These are phyloP conservation scores for Nymphaea colorata DNA, from an alignment of 164 flowering plant species.

Conservation along the genomic window DNA sequence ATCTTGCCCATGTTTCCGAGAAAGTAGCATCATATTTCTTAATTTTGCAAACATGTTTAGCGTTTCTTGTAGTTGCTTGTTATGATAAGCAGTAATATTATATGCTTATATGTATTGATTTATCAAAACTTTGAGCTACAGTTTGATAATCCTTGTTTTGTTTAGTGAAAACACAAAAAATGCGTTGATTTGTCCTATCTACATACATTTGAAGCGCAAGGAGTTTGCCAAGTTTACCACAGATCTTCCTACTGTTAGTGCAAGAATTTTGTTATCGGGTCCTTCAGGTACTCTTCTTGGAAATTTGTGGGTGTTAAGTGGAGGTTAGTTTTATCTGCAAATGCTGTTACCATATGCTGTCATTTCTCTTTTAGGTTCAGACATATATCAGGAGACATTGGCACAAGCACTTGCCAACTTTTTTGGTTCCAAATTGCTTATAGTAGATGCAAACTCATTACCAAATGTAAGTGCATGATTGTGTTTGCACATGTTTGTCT, in stretches of 20 bases:
- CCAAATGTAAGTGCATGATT: constrained; percentile 55
- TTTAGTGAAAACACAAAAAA: constrained; percentile 79
- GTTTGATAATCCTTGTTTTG: constrained; percentile 1
- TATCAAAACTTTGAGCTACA: neutral
- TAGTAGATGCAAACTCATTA: constrained; percentile 59
- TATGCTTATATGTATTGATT: neutral
- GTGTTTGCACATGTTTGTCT: too few relatives aligned
- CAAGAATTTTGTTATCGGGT: constrained; percentile 79
- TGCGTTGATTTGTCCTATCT: constrained; percentile 61
- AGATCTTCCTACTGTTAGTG: constrained; percentile 54
- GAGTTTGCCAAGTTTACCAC: constrained; percentile 39
- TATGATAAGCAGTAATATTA: neutral
- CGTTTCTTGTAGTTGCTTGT: too few relatives aligned
- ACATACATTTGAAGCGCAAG: constrained; percentile 54
- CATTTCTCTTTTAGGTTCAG: constrained; percentile 59
- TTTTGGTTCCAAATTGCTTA: constrained; percentile 65
- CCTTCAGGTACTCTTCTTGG: constrained; percentile 56
- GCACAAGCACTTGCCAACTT: constrained; percentile 77
- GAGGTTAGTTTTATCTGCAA: neutral
- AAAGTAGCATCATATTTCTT: too few relatives aligned
- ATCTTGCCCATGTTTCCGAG: too few relatives aligned
- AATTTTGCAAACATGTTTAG: too few relatives aligned
- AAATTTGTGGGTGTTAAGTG: neutral
- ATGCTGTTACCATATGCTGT: neutral
- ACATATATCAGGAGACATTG: constrained; percentile 82